These are phyloP conservation scores for Mariannaea sp. DNA, from an alignment of 2,329 filamentous ascomycete species.

Conservation along the genomic window DNA sequence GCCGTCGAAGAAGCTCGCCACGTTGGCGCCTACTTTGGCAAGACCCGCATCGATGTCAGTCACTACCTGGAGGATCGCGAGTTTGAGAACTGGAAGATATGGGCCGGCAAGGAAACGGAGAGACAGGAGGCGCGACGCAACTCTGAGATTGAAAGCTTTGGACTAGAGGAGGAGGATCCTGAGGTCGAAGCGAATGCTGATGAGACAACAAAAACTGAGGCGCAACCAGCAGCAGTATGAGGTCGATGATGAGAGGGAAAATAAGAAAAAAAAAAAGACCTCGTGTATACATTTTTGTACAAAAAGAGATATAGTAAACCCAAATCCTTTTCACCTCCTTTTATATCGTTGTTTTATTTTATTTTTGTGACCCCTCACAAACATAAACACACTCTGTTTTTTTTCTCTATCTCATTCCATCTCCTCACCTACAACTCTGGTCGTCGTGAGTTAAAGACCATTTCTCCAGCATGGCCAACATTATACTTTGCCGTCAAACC, in stretches of 20 bases:
- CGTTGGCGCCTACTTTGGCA: conserved; percentile 88
- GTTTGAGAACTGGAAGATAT: conserved; percentile 84
- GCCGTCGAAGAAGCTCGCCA: conserved; percentile 85
- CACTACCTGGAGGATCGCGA: conserved; percentile 80
- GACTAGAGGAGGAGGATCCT: conserved; percentile 41
- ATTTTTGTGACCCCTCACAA: too few species aligned
- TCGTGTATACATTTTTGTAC: conserved; percentile 31
- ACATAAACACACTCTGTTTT: too few species aligned
- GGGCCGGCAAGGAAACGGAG: conserved; percentile 63
- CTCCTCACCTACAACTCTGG: too few species aligned
- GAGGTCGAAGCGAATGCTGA: conserved; percentile 36
- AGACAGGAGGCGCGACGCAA: conserved; percentile 47
- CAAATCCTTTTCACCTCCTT: not conserved
- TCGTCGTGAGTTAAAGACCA: conserved; percentile 48
- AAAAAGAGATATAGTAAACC: conserved; percentile 26
- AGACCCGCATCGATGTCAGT: conserved; percentile 72
- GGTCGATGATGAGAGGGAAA: not conserved
- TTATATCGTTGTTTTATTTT: not conserved
- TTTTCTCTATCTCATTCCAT: too few species aligned
- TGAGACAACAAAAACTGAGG: conserved; percentile 22
- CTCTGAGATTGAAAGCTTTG: conserved; percentile 51
- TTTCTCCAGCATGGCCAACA: conserved; percentile 44
- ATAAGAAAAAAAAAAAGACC: too few species aligned
- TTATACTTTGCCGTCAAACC: conserved; percentile 57
- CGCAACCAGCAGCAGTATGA: conserved; percentile 23